Base-by-base conservation (phyloP, 2,329 filamentous ascomycete species). In the Gliomastix tumulicola region DNA sequence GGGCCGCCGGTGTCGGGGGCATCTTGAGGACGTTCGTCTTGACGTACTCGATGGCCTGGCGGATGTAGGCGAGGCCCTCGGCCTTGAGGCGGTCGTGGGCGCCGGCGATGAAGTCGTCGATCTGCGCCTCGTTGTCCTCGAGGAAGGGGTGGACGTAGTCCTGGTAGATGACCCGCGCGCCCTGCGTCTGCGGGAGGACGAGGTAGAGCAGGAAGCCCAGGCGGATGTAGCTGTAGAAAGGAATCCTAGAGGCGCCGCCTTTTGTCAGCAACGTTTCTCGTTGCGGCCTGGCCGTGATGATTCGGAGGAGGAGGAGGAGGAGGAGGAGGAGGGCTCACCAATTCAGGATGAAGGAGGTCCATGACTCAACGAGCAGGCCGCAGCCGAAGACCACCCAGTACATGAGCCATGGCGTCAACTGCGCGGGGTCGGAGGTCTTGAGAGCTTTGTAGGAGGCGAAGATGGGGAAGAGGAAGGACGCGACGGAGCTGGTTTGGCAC, bases 361-460 rank as follows among this genome's bases (percentile, higher is more conserved):
- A 94, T 32, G 84, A 89, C 66, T 97, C 92, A 61, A 81, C 77
- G 43, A 92, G 76, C 39, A 89, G 71, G 50, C 82, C 78, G 57
- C 86, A 82, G 42, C 86, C 85, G 46, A 96, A 76, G 18, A 95
- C 88, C 42, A 95, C 88, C 84, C 90, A 98, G 74, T 97, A 98
- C 84, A 97, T 97, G 47, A 97, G 77, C 92, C 92, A 98, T 81
- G 90, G 90, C 45, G 87, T 87, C 41, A 96, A 74, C 56, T 94
- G 81, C 25, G 87, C 82, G 3, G 89, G 88, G 60, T 96, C 87
- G 36, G 84, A 84, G 13, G 88, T 89, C 65, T 92, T 90, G 55
- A 98, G 83, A 34, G 92, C 90, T 71, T 97, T 97, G 75, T 96
- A 97, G 45, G 90, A 95, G 48, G 90, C 89, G 66, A 95, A 97